Base-by-base conservation (phyloP, 768 basidiomycete species). In the Pholiota molesta region DNA sequence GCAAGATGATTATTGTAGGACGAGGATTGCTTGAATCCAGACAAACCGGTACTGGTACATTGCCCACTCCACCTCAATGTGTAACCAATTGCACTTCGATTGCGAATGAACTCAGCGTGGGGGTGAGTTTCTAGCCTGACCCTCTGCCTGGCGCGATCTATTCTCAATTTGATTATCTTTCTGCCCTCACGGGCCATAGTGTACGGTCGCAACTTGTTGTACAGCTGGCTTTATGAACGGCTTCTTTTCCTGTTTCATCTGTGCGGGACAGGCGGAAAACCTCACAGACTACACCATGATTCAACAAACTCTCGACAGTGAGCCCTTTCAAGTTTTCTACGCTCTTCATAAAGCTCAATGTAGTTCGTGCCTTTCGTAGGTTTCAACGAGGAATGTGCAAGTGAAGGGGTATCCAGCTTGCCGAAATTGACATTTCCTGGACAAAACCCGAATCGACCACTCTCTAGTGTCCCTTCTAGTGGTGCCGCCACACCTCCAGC, bases 191-290 rank as follows among this genome's bases (percentile, higher is more conserved):
- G 31, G 31, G 31, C 9, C 31, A 31, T 26, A 53, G 28, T 79
- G 78, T 55, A 52, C 69, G 9, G 62, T 69, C 0, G 23, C 64
- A 9, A 51, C 64, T 28, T 84, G 83, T 59, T 84, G 83, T 66
- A 71, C 76, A 5, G 59, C 70, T 11, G 65, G 62, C 5, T 84
- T 82, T 59, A 75, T 79, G 60, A 71, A 65, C 0, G 57, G 63
- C 4, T 82, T 79, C 65, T 81, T 74, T 69, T 69, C 76, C 51
- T 84, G 83, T 62, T 69, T 81, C 64, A 37, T 68, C 3, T 84
- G 83, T 59, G 68, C 78, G 26, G 79, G 73, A 11, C 28, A 57
- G 2, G 72, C 73, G 0, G 59, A 65, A 26, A 66, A 75, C 56
- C 62, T 69, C 1, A 72, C 74, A 19, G 73, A 75, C 52, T 81